A percentile compares a stretch with the other conserved stretches of the same genome.
Evolutionary conservation across 495 filamentous ascomycete genomes (phyloP).

Genomic region (Aeminium ludgeri): DNA sequence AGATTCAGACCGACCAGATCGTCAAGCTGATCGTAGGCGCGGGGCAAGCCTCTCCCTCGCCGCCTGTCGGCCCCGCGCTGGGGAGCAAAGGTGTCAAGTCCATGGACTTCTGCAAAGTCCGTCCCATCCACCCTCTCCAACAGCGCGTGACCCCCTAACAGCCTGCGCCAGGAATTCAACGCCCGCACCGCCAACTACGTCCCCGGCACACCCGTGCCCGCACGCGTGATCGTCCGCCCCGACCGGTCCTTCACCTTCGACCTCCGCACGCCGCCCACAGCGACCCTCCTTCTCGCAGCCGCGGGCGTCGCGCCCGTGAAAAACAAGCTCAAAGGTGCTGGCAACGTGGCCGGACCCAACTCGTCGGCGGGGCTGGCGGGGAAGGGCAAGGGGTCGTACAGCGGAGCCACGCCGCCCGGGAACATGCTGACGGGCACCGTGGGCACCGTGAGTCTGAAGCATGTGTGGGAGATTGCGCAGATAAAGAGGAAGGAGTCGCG

Average conservation of each 20-base stretch:
- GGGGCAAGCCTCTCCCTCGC: conserved; percentile 88
- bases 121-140: conserved; percentile 10
- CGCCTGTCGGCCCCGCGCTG: conserved; percentile 92
- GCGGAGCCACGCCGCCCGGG: conserved; percentile 19
- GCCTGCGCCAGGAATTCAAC: conserved; percentile 70
- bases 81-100: conserved; percentile 97
- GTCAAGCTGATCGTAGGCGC: conserved; percentile 98
- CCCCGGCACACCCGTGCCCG: conserved; percentile 72
- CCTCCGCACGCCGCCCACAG: conserved; percentile 78
- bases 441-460: conserved; percentile 78
- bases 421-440: conserved; percentile 62
- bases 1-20: conserved; percentile 57
- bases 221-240: conserved; percentile 76
- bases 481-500: conserved; percentile 77
- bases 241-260: conserved; percentile 91
- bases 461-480: conserved; percentile 94
- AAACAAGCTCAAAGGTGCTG: conserved; percentile 60
- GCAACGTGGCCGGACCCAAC: conserved; percentile 26
- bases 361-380: conserved; percentile 11
- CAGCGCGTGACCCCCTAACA: not conserved
- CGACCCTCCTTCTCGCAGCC: conserved; percentile 71
- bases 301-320: conserved; percentile 62
- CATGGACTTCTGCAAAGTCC: conserved; percentile 99
- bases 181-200: conserved; percentile 76
- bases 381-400: conserved; percentile 11